Evolutionary conservation across 2,329 filamentous ascomycete species (phyloP).

Genomic region (Ilyonectria mors-panacis): DNA sequence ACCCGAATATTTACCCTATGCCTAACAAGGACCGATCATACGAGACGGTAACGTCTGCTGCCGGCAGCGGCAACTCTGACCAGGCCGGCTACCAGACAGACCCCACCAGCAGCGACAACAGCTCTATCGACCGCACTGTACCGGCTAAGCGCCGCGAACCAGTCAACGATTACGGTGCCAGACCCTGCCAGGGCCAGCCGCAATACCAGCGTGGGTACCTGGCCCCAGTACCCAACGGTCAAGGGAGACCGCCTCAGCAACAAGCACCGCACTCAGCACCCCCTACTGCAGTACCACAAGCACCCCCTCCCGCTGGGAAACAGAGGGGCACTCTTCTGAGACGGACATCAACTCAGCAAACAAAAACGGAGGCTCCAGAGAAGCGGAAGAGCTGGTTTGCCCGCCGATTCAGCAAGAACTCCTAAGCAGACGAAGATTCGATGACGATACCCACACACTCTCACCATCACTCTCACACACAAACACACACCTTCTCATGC

Average conservation of each 20-base stretch:
- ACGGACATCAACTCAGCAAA: constrained; percentile 48
- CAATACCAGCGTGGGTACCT: constrained; percentile 61
- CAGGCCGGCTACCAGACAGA: constrained; percentile 87
- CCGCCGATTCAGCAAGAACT: constrained; percentile 80
- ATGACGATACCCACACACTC: constrained; percentile 4
- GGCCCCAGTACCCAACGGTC: constrained; percentile 48
- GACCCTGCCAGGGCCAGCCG: constrained; percentile 61
- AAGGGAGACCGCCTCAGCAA: constrained; percentile 44
- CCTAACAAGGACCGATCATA: constrained; percentile 83
- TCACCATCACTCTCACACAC: not conserved
- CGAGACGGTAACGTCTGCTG: constrained; percentile 87
- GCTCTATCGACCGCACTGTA: constrained; percentile 84
- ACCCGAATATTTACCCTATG: constrained; percentile 65
- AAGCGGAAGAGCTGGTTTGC: constrained; percentile 95
- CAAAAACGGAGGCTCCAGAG: constrained; percentile 59
- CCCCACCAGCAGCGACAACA: constrained; percentile 90
- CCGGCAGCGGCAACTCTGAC: constrained; percentile 81
- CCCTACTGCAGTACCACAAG: constrained; percentile 35
- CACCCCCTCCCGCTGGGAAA: constrained; percentile 42
- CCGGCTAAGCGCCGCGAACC: constrained; percentile 68
- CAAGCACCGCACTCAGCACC: constrained; percentile 47
- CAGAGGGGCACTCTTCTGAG: constrained; percentile 50
- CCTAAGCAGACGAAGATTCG: constrained; percentile 30
- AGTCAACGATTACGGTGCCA: constrained; percentile 76
- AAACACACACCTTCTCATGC: constrained; percentile 31